phyloP scores from a whole-genome alignment of 2,329 filamentous ascomycete genomes.

The Colletotrichum sp. region DNA sequence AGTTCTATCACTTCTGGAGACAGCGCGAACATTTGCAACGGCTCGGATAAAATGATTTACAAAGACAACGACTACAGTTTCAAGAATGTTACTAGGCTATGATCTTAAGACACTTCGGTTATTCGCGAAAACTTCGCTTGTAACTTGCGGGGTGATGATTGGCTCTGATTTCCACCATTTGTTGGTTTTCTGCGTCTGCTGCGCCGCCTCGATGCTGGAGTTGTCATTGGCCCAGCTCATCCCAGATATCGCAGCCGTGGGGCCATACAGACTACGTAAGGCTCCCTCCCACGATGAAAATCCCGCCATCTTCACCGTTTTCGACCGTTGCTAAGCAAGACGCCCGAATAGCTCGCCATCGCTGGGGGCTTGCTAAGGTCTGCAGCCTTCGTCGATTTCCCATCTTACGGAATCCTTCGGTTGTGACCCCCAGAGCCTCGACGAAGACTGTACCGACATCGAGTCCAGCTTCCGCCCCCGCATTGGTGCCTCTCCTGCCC shows the following conservation, averaged over 20 bases:
- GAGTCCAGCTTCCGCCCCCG: not conserved
- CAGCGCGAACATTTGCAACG: no score
- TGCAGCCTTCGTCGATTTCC: not conserved
- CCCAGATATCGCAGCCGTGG: accelerated
- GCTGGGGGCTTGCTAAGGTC: not conserved
- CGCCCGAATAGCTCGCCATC: not conserved
- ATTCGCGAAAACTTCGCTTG: not conserved
- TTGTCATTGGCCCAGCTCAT: not conserved
- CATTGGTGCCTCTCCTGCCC: not conserved
- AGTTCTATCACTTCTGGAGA: no score
- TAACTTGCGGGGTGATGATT: not conserved
- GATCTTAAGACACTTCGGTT: not conserved
- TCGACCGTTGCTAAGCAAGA: not conserved
- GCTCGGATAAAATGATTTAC: no score
- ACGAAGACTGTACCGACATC: not conserved
- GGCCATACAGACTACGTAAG: not conserved
- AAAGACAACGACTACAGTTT: no score
- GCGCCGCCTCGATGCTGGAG: not conserved
- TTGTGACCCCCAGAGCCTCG: not conserved
- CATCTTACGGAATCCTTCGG: not conserved
- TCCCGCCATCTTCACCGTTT: not conserved
- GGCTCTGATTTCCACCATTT: no score
- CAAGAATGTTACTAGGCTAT: no score
- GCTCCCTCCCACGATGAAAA: not conserved
- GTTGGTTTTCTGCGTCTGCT: not conserved